Percentiles rank a stretch among this genome's conserved stretches.
Conservation (phyloP, 2,329 filamentous ascomycete species). For the Paramyrothecium roridum region DNA sequence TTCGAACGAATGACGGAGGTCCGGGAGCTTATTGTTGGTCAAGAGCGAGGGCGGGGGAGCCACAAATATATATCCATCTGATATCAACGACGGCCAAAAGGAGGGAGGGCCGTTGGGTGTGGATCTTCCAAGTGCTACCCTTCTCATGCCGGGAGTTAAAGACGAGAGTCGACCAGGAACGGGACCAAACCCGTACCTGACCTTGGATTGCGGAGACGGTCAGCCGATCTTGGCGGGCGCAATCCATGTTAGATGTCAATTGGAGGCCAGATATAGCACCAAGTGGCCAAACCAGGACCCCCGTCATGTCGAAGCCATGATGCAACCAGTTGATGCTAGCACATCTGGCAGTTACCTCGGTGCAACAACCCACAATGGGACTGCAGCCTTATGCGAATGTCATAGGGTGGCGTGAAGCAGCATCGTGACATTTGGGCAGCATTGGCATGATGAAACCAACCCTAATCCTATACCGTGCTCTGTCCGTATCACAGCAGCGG, state of each 20-base stretch:
- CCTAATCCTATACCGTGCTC: background rate
- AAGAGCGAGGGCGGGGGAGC: background rate
- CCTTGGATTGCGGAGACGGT: background rate
- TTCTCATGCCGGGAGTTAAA: constrained; percentile 2
- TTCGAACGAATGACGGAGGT: constrained; percentile 1
- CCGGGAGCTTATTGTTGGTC: background rate
- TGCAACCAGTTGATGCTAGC: background rate
- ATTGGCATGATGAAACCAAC: background rate
- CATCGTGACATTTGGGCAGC: background rate
- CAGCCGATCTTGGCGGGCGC: background rate
- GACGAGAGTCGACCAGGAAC: background rate
- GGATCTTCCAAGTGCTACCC: background rate
- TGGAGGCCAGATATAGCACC: background rate
- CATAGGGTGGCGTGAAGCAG: background rate
- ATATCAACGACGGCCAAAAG: constrained; percentile 1
- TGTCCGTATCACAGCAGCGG: background rate
- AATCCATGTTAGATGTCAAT: background rate
- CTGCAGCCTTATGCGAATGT: background rate
- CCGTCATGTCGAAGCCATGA: background rate
- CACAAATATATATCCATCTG: constrained; percentile 2
- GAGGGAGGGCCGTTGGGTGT: background rate
- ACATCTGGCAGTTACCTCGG: background rate
- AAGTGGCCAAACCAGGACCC: background rate
- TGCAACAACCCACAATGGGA: background rate
- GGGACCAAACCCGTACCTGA: constrained; percentile 1